A percentile compares a stretch with the other conserved stretches of the same genome.
Evolutionary conservation across 2,329 filamentous ascomycete species (phyloP).

Genomic region (Tetracladium maxilliforme): DNA sequence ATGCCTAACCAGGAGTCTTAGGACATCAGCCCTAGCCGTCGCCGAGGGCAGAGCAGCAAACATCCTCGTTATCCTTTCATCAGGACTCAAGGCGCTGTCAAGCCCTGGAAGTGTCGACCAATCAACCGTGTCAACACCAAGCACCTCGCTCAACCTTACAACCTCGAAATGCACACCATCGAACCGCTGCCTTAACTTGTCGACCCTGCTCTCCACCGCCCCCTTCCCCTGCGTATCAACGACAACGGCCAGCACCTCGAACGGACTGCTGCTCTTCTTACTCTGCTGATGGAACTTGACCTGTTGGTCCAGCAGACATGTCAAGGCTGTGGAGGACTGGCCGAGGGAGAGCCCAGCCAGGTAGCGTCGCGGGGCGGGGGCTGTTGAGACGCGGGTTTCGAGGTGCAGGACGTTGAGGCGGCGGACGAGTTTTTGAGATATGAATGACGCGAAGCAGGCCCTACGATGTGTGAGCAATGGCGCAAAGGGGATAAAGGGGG

Average conservation of each 20-base stretch:
- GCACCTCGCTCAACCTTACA: conserved; percentile 48
- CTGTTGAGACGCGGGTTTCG: conserved; percentile 22
- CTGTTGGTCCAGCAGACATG: conserved; percentile 62
- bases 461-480: no score
- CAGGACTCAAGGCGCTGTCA: conserved; percentile 6
- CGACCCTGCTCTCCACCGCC: conserved; percentile 4
- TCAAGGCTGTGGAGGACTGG: conserved; percentile 61
- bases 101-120: conserved; percentile 31
- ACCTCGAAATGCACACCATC: conserved; percentile 7
- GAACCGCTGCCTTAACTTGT: conserved; percentile 2
- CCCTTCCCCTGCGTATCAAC: conserved; percentile 15
- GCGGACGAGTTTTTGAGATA: no score
- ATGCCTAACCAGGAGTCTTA: conserved; percentile 54
- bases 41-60: conserved; percentile 52
- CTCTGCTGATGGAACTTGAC: conserved; percentile 48
- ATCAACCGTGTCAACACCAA: conserved; percentile 34
- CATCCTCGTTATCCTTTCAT: conserved; percentile 24
- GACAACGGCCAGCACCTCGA: conserved; percentile 48
- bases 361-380: conserved; percentile 30
- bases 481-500: no score
- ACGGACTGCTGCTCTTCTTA: conserved; percentile 49
- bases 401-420: conserved; percentile 33
- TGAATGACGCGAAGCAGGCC: no score
- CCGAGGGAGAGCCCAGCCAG: conserved; percentile 75
- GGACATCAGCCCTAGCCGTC: conserved; percentile 62